phyloP scores from a whole-genome alignment of 306 rosid genomes.

The Begonia peltatifolia region DNA sequence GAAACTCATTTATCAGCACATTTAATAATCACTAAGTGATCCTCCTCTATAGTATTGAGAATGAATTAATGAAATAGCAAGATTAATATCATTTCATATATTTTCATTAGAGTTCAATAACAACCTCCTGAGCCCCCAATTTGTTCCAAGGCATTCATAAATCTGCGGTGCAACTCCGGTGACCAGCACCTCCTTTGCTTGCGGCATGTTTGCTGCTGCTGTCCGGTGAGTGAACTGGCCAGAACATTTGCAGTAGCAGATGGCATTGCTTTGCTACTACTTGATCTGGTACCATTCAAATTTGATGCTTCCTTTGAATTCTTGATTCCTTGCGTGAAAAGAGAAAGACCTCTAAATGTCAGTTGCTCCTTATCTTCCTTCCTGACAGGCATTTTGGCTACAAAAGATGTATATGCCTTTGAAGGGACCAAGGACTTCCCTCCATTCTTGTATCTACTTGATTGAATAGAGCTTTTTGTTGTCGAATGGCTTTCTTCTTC shows the following conservation, averaged over 20 bases:
- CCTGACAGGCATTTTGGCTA: constrained; percentile 19
- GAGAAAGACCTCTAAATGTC: constrained; percentile 45
- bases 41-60: too few relatives aligned
- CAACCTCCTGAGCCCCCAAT: constrained; percentile 95
- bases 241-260: constrained; percentile 33
- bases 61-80: too few relatives aligned
- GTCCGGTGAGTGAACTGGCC: constrained; percentile 20
- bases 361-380: constrained; percentile 64
- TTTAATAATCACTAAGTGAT: too few relatives aligned
- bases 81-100: neutral
- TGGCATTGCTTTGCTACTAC: constrained; percentile 41
- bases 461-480: constrained; percentile 34
- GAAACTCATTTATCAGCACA: too few relatives aligned
- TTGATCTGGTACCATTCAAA: constrained; percentile 44
- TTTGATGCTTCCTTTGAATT: constrained; percentile 49
- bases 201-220: constrained; percentile 44
- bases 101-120: constrained; percentile 4
- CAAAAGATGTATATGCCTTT: constrained; percentile 32
- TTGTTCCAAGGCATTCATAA: constrained; percentile 73
- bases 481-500: constrained; percentile 29
- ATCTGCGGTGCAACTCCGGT: constrained; percentile 78
- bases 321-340: constrained; percentile 46
- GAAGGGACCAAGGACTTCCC: constrained; percentile 48
- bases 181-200: constrained; percentile 99
- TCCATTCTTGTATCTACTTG: constrained; percentile 32